A percentile compares a stretch with the other conserved stretches of the same genome.
phyloP scores from a whole-genome alignment of 2,329 filamentous ascomycete genomes.

The Penicillium digitatum region DNA sequence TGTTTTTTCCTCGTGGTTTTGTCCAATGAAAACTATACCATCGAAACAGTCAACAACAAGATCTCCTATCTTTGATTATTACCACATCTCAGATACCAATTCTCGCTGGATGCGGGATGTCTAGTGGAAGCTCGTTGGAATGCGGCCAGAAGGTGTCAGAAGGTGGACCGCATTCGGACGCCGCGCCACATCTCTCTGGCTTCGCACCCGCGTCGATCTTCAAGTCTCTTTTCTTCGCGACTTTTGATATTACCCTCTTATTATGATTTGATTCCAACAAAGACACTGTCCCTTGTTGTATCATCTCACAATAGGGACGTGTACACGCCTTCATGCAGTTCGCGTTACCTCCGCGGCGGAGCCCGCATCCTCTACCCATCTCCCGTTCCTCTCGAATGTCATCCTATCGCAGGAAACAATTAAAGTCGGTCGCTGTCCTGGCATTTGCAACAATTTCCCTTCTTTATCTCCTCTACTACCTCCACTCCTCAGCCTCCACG shows the following conservation, averaged over 20 bases:
- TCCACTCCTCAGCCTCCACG: conserved; percentile 32
- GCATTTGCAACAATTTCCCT: conserved; percentile 55
- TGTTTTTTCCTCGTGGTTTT: no score
- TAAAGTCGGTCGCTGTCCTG: conserved; percentile 57
- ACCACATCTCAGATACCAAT: not conserved
- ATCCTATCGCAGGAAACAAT: conserved; percentile 55
- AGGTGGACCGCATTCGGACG: conserved; percentile 8
- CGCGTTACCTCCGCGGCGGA: conserved; percentile 81
- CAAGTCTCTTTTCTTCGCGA: not conserved
- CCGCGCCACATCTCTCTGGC: conserved; percentile 5
- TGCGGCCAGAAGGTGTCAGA: conserved; percentile 9
- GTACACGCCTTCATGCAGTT: conserved; percentile 66
- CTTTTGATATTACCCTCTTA: not conserved
- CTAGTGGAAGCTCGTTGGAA: conserved; percentile 11
- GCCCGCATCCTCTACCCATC: conserved; percentile 71
- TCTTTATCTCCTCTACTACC: conserved; percentile 57
- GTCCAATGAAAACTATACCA: not conserved
- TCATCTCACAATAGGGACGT: conserved; percentile 21
- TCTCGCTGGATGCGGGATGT: not conserved
- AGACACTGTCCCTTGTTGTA: conserved; percentile 5
- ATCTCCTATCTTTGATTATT: not conserved
- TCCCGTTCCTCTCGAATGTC: conserved; percentile 45
- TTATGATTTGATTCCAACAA: conserved; percentile 8
- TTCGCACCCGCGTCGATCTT: conserved; percentile 6
- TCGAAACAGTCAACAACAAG: not conserved